Base-by-base conservation (phyloP, 208 protist genomes). In the Trypanosoma caninum region DNA sequence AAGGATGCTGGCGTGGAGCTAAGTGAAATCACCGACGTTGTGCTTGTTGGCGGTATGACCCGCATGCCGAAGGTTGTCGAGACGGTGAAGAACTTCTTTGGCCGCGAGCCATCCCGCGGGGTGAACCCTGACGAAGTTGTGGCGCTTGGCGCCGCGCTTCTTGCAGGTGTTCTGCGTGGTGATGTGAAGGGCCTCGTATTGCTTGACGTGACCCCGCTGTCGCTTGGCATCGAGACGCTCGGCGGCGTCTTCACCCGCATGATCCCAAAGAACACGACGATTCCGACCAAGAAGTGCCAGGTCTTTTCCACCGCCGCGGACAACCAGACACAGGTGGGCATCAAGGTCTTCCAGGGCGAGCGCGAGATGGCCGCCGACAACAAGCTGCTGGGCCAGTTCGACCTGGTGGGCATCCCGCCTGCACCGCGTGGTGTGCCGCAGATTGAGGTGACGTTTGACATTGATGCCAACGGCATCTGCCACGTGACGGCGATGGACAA, bases 361-460 rank as follows among this genome's bases (percentile, higher is more conserved):
- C 89, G 96, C 33, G 63, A 78, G 10, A 67, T 97, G 20, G 91
- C 94, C 20, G 77, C 66, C n/a, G 74, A 98, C 69, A 98, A 97
- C 79, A 88, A 97, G 61, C 88, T 93, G 42, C 78, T 98, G n/a
- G 97, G 96, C 47, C 93, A 90, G 46, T 99, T 99, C 74, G 87
- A 84, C 16, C 81, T 99, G 3, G 81, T 81, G 7, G 88, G 76
- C 58, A 90, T 93, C 31, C 82, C 86, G n/a, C 80, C 82, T 3
- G 62, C 77, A 58, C 80, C 86, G 30, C 86, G 86, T 35, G 97
- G 97, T 77, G 96, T 98, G 44, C 94, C 97, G 34, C 96, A 97
- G 72, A 98, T 99, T 74, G 97, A 98, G 59, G 98, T 99, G 31
- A 97, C 87, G 18, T 99, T 99, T 58, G 98, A 99, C 84, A 83